Evolutionary conservation across 345 rosid genomes (phyloP), one percentile per base, ranked within the genome.

Genomic region (Iberis pinnata): DNA sequence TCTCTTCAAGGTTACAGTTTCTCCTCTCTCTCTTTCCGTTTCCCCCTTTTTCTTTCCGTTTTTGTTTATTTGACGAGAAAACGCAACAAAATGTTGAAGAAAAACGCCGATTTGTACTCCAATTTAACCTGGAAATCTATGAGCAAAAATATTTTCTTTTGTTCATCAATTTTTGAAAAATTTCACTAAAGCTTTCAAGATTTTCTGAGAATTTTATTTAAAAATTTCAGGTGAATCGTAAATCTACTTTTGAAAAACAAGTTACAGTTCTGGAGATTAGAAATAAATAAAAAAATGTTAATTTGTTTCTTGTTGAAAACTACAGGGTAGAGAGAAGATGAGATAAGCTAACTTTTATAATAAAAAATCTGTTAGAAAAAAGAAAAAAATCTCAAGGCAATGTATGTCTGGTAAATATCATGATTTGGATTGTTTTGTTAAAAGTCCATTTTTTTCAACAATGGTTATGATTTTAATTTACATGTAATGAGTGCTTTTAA

Each of bases 341-440:
- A 42, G 32, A 35, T 56, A 1, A 32, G 38, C 63, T n/a, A n/a
- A 55, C 72, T 73, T 80, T 82, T 62, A 36, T 37, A 2, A 58
- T 57, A 44, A 26, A n/a, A n/a, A n/a, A n/a, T n/a, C n/a, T n/a
- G n/a, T n/a, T n/a, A n/a, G n/a, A n/a, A n/a, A n/a, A n/a, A n/a
- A n/a, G n/a, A 50, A 67, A 65, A 71, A 31, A 35, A 12, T 61
- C 69, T 60, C 31, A 62, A 48, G 22, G 53, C 45, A 43, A 17
- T 60, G 63, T 78, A 65, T 70, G 62, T 73, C 53, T 3, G 46
- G 64, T 60, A 73, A 69, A 68, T 27, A 45, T 65, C 39, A 61
- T 77, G 75, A 76, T 78, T 75, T 61, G 71, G 67, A 70, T 74
- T 61, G 3, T 41, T 59, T 70, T 53, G 60, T 70, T 71, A 55